Conservation (phyloP, 257 asterid genomes). For the Gentiana dahurica region DNA sequence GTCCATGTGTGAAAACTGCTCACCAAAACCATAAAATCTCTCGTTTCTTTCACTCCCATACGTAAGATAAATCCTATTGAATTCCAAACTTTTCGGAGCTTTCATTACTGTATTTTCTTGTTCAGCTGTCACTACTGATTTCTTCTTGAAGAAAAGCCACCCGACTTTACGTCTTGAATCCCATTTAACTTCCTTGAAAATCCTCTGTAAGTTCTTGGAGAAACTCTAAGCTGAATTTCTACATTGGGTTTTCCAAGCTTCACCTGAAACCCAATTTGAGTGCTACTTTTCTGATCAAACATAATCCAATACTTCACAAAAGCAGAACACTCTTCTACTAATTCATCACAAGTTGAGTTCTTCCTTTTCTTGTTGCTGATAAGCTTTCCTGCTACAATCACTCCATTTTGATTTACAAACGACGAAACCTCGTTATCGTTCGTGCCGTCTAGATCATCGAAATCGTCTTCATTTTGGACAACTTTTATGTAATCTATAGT, state of each 20-base stretch:
- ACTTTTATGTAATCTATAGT: constrained; percentile 47
- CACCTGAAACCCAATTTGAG: constrained; percentile 69
- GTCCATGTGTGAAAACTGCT: constrained; percentile 87
- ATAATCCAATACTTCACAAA: constrained; percentile 66
- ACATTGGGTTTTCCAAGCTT: constrained; percentile 48
- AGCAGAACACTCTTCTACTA: constrained; percentile 18
- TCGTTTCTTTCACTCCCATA: constrained; percentile 71
- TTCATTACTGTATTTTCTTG: constrained; percentile 44
- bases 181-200: constrained; percentile 32
- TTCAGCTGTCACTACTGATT: constrained; percentile 25
- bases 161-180: constrained; percentile 29
- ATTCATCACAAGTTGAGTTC: constrained; percentile 2
- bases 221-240: constrained; percentile 24
- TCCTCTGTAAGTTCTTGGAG: constrained; percentile 46
- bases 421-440: constrained; percentile 20
- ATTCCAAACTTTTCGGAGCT: constrained; percentile 22
- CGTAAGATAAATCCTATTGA: constrained; percentile 63
- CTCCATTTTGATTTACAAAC: not conserved
- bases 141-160: constrained; percentile 34
- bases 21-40: constrained; percentile 80
- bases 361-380: constrained; percentile 26
- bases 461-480: constrained; percentile 24
- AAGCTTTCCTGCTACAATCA: constrained; percentile 60
- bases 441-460: not conserved
- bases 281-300: constrained; percentile 57